Evolutionary conservation across 345 rosid species (phyloP).

Genomic region (Microcos paniculata): DNA sequence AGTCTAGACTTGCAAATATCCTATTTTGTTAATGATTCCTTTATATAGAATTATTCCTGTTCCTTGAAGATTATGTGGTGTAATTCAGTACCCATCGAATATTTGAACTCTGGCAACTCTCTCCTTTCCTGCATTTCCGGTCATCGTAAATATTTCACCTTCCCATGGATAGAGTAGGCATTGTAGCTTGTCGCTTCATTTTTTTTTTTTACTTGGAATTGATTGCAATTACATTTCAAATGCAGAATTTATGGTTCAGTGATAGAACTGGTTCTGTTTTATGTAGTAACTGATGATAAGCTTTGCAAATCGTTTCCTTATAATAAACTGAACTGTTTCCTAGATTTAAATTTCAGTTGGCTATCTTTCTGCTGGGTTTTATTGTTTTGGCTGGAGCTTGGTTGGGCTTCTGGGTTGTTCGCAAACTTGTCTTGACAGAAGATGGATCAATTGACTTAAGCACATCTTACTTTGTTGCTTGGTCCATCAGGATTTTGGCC

Average conservation of each 20-base stretch:
- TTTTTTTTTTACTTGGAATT: background rate
- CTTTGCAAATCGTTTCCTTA: conserved; percentile 1
- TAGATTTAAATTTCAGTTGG: conserved; percentile 48
- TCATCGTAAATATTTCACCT: background rate
- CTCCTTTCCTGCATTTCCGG: background rate
- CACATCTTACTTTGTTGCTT: conserved; percentile 73
- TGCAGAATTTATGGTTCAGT: background rate
- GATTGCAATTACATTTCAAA: background rate
- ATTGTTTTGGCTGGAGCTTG: conserved; percentile 83
- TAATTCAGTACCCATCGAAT: background rate
- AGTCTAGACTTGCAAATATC: background rate
- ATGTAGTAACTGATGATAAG: background rate
- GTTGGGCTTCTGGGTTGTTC: conserved; percentile 94
- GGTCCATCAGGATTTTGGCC: conserved; percentile 75
- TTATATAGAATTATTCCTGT: background rate
- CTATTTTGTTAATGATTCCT: background rate
- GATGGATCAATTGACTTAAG: conserved; percentile 80
- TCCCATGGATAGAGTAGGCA: background rate
- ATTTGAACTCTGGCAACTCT: background rate
- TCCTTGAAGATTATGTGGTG: background rate
- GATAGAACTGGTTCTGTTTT: background rate
- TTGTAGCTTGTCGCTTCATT: background rate
- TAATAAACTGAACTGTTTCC: conserved; percentile 6
- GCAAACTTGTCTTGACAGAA: conserved; percentile 72
- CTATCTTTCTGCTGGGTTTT: conserved; percentile 69